These are phyloP conservation scores for Coemansia sp. DNA, from an alignment of 192 early-diverging fungal species.

Conservation along the genomic window DNA sequence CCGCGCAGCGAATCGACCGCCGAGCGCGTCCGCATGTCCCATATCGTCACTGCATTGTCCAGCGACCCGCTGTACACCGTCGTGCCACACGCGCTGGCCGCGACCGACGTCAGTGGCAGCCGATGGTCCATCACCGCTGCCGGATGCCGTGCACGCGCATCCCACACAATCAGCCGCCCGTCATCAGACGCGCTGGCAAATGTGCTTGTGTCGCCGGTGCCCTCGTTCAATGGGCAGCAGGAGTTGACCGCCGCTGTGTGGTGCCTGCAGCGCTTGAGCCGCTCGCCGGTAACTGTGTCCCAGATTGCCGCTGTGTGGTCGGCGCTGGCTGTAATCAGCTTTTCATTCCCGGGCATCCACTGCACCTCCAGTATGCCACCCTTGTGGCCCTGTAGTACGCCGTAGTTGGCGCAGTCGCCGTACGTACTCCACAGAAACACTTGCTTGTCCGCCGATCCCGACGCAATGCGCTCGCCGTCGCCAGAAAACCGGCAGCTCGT, in stretches of 20 bases:
- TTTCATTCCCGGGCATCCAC: constrained; percentile 81
- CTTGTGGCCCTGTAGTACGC: constrained; percentile 79
- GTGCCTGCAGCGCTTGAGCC: constrained; percentile 72
- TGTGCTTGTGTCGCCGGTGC: constrained; percentile 61
- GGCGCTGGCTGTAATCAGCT: constrained; percentile 77
- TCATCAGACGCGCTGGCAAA: constrained; percentile 86
- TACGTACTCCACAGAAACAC: constrained; percentile 93
- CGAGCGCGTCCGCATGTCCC: constrained; percentile 80
- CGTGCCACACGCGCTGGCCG: constrained; percentile 70
- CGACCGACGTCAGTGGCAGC: constrained; percentile 73
- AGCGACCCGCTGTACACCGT: constrained; percentile 82
- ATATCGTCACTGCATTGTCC: constrained; percentile 83
- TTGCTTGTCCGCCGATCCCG: constrained; percentile 73
- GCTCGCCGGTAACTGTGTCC: constrained; percentile 80
- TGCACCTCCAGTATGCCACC: constrained; percentile 82
- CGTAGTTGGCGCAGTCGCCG: constrained; percentile 87
- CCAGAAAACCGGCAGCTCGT: constrained; percentile 82
- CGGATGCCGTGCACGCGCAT: constrained; percentile 61
- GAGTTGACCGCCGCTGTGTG: constrained; percentile 84
- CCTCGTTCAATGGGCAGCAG: constrained; percentile 59
- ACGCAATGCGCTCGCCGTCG: constrained; percentile 77
- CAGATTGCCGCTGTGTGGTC: constrained; percentile 77
- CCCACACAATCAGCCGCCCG: constrained; percentile 71
- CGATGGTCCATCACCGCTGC: constrained; percentile 57
- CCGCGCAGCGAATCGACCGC: constrained; percentile 67